Conservation (phyloP, 2,329 filamentous ascomycete genomes). For the Hymenoscyphus repandus region DNA sequence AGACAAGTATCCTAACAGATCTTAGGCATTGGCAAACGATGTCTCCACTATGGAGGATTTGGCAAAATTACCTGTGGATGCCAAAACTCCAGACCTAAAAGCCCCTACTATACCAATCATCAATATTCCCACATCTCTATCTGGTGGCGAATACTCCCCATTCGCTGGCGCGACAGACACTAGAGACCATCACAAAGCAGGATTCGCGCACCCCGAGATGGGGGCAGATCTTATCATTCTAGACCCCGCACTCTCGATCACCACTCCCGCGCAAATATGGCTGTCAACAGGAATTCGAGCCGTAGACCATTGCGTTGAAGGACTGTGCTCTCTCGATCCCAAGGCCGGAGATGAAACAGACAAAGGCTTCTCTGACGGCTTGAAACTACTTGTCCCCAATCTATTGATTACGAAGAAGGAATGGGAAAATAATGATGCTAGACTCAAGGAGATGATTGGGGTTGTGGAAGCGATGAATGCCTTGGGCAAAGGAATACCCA, state of each 20-base stretch:
- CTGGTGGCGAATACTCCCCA: constrained; percentile 37
- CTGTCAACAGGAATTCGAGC: constrained; percentile 51
- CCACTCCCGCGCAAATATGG: constrained; percentile 50
- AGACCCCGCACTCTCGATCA: constrained; percentile 45
- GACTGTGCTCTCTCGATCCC: constrained; percentile 38
- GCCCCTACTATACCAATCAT: constrained; percentile 32
- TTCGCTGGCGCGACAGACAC: constrained; percentile 37
- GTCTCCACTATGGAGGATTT: constrained; percentile 16
- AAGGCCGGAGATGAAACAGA: constrained; percentile 16
- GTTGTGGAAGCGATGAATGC: constrained; percentile 46
- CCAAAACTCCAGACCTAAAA: constrained; percentile 11
- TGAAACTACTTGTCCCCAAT: constrained; percentile 23
- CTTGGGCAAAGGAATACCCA: constrained; percentile 37
- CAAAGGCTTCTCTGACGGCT: constrained; percentile 12
- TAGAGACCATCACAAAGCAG: constrained; percentile 17
- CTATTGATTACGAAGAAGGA: constrained; percentile 23
- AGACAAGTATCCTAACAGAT: too few relatives aligned
- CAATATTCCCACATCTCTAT: constrained; percentile 37
- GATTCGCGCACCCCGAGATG: constrained; percentile 32
- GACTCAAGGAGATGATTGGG: constrained; percentile 33
- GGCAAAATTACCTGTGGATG: constrained; percentile 8
- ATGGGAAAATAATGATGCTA: constrained; percentile 13
- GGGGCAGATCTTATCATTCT: constrained; percentile 50
- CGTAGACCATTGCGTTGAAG: constrained; percentile 55
- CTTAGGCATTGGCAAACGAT: constrained; percentile 25